These are phyloP conservation scores for Cercospora sesami DNA, from an alignment of 2,329 filamentous ascomycete genomes.

Conservation along the genomic window DNA sequence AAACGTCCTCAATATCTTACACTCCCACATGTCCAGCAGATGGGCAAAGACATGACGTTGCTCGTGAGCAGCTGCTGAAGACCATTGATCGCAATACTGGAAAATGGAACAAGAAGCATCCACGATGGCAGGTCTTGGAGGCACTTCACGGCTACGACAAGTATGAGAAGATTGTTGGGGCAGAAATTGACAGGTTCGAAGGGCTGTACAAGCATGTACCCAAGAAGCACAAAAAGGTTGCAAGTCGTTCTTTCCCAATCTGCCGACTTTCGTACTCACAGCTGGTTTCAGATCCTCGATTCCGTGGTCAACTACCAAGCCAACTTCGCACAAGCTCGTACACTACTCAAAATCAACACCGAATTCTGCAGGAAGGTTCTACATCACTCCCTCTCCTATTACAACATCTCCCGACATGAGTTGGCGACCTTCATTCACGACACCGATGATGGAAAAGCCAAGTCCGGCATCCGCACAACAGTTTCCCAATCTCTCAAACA, in stretches of 20 bases:
- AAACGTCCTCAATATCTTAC: background rate
- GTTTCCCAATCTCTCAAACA: slow-evolving; percentile 78
- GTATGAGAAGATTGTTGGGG: slow-evolving; percentile 21
- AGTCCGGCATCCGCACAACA: slow-evolving; percentile 36
- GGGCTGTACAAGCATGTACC: slow-evolving; percentile 24
- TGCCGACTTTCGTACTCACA: background rate
- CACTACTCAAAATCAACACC: slow-evolving; percentile 81
- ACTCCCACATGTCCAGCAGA: background rate
- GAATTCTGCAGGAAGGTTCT: slow-evolving; percentile 74
- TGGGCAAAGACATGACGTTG: slow-evolving; percentile 6
- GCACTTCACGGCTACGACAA: slow-evolving; percentile 71
- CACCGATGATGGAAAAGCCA: slow-evolving; percentile 56
- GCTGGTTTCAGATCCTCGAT: slow-evolving; percentile 18
- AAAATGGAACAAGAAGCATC: slow-evolving; percentile 37
- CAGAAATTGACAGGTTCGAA: slow-evolving; percentile 24
- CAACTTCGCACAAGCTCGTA: slow-evolving; percentile 33
- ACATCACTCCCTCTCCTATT: slow-evolving; percentile 49
- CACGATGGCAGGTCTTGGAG: slow-evolving; percentile 78
- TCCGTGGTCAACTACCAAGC: slow-evolving; percentile 20
- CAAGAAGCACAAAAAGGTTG: slow-evolving; percentile 21
- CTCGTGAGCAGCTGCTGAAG: slow-evolving; percentile 15
- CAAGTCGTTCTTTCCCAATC: background rate
- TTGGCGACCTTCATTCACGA: slow-evolving; percentile 22
- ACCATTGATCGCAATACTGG: slow-evolving; percentile 16
- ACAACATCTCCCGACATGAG: slow-evolving; percentile 22